Evolutionary conservation across 2,329 filamentous ascomycete species (phyloP).

Genomic region (Phyllosticta citribraziliensis): DNA sequence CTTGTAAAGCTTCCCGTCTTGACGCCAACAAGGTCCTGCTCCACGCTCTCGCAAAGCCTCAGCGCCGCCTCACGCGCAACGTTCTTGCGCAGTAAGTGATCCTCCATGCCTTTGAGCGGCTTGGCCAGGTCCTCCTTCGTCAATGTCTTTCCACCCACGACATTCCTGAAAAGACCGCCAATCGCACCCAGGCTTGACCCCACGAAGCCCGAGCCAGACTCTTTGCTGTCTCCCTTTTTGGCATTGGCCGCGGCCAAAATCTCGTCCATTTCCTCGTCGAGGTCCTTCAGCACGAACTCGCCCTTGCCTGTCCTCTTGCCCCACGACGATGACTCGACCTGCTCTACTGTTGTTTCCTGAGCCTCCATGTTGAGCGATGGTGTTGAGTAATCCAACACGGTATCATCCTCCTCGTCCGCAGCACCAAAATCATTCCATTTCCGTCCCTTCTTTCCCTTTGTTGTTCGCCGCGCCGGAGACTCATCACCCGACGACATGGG

Average conservation of each 20-base stretch:
- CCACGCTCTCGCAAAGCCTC: constrained; percentile 81
- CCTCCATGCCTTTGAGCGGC: constrained; percentile 91
- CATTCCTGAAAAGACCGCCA: constrained; percentile 82
- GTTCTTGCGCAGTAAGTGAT: constrained; percentile 90
- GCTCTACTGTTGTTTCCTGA: constrained; percentile 50
- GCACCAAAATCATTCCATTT: constrained; percentile 88
- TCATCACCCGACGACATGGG: constrained; percentile 80
- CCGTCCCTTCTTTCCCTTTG: constrained; percentile 70
- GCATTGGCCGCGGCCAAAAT: constrained; percentile 76
- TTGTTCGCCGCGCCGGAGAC: constrained; percentile 42
- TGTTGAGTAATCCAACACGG: constrained; percentile 81
- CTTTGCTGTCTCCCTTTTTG: constrained; percentile 22
- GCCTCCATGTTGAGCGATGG: constrained; percentile 40
- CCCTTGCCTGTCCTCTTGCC: constrained; percentile 77
- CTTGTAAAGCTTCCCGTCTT: constrained; percentile 89
- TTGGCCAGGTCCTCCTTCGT: constrained; percentile 84
- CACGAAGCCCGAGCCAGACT: constrained; percentile 49
- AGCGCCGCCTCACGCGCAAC: constrained; percentile 90
- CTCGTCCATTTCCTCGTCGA: constrained; percentile 85
- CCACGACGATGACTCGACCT: constrained; percentile 71
- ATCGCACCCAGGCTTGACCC: constrained; percentile 74
- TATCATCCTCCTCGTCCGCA: constrained; percentile 73
- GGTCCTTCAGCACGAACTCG: constrained; percentile 85
- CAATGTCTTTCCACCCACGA: constrained; percentile 87
- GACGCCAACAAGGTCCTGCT: constrained; percentile 78